Evolutionary conservation across 768 basidiomycete species (phyloP).

Genomic region (Trametes sanguinea): DNA sequence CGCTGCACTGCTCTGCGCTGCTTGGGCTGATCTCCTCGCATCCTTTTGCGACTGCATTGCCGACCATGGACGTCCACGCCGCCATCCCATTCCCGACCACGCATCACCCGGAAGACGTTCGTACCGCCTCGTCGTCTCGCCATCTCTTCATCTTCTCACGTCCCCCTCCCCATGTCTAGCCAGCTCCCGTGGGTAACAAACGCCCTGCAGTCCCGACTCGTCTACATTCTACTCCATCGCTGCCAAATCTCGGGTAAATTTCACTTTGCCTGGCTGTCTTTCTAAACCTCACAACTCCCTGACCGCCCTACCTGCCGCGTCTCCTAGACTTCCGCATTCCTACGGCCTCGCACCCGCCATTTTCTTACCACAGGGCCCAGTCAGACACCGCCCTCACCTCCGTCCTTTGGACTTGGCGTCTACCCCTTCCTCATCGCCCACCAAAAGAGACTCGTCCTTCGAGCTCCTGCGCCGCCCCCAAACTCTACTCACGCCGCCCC

Average conservation of each 20-base stretch:
- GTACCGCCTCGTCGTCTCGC: conserved; percentile 12
- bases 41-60: conserved; percentile 1
- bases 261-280: neutral
- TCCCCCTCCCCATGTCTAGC: conserved; percentile 8
- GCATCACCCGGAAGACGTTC: conserved; percentile 22
- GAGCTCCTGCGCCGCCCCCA: conserved; percentile 29
- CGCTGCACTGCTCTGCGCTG: neutral
- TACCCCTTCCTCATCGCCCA: conserved; percentile 25
- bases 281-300: neutral
- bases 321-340: conserved; percentile 48
- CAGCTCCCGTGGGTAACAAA: conserved; percentile 10
- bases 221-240: conserved; percentile 52
- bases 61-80: conserved; percentile 17
- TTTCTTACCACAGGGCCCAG: conserved; percentile 34
- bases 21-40: neutral
- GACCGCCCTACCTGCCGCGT: conserved; percentile 1
- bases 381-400: conserved; percentile 33
- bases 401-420: conserved; percentile 38
- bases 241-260: conserved; percentile 67
- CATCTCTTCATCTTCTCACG: conserved; percentile 17
- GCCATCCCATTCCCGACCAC: conserved; percentile 25
- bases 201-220: conserved; percentile 24
- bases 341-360: conserved; percentile 44
- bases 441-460: conserved; percentile 18
- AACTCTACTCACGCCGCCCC: conserved; percentile 62